Evolutionary conservation across 768 basidiomycete species (phyloP), one percentile per base, ranked within the genome.

Genomic region (Infundibulicybe gibba): DNA sequence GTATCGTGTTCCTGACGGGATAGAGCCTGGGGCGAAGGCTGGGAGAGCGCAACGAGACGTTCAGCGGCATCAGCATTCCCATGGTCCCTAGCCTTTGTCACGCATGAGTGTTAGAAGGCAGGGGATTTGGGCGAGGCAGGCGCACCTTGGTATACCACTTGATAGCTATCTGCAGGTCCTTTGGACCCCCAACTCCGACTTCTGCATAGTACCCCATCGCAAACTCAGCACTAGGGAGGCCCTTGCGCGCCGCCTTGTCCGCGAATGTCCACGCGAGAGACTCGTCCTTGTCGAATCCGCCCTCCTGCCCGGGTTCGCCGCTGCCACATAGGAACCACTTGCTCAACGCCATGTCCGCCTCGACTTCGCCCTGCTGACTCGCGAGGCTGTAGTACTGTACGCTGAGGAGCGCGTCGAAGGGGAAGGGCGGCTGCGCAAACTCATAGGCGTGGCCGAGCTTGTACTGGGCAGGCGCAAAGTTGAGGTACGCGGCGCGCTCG

Each of bases 191-290:
- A 5, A 98, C 87, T 2, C 95, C 95, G 1, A 97, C 88, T 63
- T 97, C 94, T 32, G 76, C 76, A 61, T 95, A 98, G 61, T 97
- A 97, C 1, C 94, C 95, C 80, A 97, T 85, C 1, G 94, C 95
- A 61, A 97, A 97, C 62, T 94, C 89, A 0, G 91, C 95, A 47
- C 78, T 84, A 1, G 89, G 75, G 38, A 95, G 68, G 0, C 83
- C 87, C 55, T 84, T 87, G 40, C 69, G 61, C 0, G 87, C 85
- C 0, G 89, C 87, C 66, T 95, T 94, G 52, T 90, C 85, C 0
- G 95, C 95, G 66, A 95, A 98, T 0, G 85, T 88, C 53, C 80
- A 80, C 2, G 95, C 94, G 3, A 97, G 75, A 1, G 61, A 68
- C 61, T 97, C 93, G 61, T 94, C 90, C 64, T 93, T 92, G 33